Conservation (phyloP, 345 rosid genomes). For the Gossypium thurberi region DNA sequence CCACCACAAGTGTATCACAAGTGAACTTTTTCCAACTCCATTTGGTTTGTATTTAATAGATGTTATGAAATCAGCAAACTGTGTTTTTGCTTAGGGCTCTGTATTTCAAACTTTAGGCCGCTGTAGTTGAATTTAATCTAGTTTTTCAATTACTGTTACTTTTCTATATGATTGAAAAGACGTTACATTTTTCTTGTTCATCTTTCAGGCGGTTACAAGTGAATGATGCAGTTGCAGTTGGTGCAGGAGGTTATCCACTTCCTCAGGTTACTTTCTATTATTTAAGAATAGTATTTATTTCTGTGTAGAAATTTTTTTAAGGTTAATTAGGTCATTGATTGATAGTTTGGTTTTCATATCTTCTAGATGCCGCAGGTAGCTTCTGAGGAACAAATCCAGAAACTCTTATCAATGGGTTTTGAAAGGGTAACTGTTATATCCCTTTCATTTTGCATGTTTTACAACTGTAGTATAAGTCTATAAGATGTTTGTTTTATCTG, state of each 20-base stretch:
- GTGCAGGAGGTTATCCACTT: conserved; percentile 23
- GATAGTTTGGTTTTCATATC: conserved; percentile 3
- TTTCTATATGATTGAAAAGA: not conserved
- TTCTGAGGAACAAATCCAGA: conserved; percentile 66
- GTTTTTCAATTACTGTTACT: not conserved
- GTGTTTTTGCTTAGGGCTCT: not conserved
- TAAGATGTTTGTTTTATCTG: not conserved
- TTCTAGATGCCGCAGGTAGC: conserved; percentile 33
- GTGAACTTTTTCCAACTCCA: not conserved
- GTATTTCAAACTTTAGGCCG: not conserved
- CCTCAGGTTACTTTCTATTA: conserved; percentile 37
- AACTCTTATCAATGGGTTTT: conserved; percentile 88
- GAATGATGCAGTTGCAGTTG: conserved; percentile 27
- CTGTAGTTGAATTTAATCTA: not conserved
- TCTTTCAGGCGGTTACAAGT: conserved; percentile 28
- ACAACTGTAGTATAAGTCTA: not conserved
- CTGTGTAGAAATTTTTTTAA: not conserved
- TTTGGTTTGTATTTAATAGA: not conserved
- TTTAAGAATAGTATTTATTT: not conserved
- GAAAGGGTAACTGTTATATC: conserved; percentile 49
- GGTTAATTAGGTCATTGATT: conserved; percentile 5
- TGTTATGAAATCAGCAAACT: not conserved
- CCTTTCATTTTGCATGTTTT: not conserved
- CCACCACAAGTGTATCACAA: not conserved
- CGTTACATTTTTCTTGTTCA: conserved; percentile 9